Conservation (phyloP, 2,329 filamentous ascomycete genomes). For the Massarina eburnea region DNA sequence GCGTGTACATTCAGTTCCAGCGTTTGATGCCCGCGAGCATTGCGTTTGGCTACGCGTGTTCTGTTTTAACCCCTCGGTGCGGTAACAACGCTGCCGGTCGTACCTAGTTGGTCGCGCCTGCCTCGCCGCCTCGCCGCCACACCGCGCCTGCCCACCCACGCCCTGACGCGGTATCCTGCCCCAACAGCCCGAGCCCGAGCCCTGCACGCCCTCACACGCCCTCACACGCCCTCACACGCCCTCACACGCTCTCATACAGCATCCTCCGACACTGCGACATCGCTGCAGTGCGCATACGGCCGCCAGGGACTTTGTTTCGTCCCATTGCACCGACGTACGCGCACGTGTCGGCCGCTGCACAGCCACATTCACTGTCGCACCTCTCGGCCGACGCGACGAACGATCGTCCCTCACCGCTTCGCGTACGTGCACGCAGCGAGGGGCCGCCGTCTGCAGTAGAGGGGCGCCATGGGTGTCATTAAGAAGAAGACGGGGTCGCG, state of each 20-base stretch:
- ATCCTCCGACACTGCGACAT: background rate
- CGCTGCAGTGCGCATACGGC: background rate
- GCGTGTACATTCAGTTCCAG: conserved; percentile 20
- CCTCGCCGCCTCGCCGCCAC: background rate
- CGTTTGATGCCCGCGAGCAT: conserved; percentile 13
- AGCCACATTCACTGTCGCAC: conserved; percentile 20
- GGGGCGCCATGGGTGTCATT: conserved; percentile 78
- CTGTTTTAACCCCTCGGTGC: conserved; percentile 8
- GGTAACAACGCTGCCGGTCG: background rate
- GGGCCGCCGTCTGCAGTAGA: background rate
- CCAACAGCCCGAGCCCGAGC: no score
- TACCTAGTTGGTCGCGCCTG: background rate
- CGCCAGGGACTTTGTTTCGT: background rate
- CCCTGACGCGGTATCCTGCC: no score
- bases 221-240: background rate
- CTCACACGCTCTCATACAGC: background rate
- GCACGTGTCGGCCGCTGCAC: conserved; percentile 19
- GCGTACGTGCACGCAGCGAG: conserved; percentile 3
- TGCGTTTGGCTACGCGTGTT: background rate
- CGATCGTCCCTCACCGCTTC: conserved; percentile 12
- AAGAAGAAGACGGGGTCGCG: conserved; percentile 89
- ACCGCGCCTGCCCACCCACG: background rate
- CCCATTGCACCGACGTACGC: conserved; percentile 1
- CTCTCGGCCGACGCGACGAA: conserved; percentile 10
- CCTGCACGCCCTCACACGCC: no score